Evolutionary conservation across 495 filamentous ascomycete species (phyloP).

Genomic region (Collariella sp.): DNA sequence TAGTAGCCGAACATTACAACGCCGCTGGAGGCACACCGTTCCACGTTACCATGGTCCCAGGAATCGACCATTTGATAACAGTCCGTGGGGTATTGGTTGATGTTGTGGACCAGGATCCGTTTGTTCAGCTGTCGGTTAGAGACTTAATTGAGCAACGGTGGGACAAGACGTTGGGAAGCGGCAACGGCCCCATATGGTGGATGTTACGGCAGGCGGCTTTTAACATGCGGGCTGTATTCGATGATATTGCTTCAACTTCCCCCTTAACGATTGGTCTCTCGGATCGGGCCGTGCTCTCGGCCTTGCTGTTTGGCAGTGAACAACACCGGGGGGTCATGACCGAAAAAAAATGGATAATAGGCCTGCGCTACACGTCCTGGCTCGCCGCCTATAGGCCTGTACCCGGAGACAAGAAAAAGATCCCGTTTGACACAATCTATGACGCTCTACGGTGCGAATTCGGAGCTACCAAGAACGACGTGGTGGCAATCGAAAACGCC

Average conservation of each 20-base stretch:
- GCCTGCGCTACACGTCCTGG: neutral
- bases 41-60: neutral
- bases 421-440: too few species aligned
- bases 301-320: neutral
- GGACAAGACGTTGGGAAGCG: too few species aligned
- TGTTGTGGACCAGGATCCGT: neutral
- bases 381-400: neutral
- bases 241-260: neutral
- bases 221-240: neutral
- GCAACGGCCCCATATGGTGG: too few species aligned
- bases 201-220: neutral
- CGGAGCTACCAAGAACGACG: neutral
- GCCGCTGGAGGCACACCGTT: neutral
- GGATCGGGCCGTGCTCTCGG: neutral
- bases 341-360: neutral
- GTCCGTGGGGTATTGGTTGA: neutral
- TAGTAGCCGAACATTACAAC: neutral
- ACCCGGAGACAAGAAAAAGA: too few species aligned
- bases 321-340: neutral
- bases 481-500: too few species aligned
- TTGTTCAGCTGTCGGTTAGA: neutral
- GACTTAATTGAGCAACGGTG: too few species aligned
- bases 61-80: neutral
- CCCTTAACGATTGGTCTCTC: neutral
- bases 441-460: neutral